Base-by-base conservation (phyloP, 768 basidiomycete species). In the Pleurotus sapidus region DNA sequence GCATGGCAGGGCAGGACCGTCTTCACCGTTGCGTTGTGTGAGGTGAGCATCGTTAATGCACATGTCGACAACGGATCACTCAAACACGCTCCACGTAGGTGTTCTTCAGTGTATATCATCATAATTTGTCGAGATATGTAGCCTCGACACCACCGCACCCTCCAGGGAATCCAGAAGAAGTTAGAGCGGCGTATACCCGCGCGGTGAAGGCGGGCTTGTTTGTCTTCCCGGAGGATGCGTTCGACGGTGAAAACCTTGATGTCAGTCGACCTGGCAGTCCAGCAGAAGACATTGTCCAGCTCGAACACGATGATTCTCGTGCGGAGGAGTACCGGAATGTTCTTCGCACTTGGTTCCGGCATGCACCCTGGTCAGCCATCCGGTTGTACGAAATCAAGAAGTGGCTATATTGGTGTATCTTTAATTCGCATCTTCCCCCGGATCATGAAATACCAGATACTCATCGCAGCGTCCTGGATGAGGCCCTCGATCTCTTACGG, bases 321-420 rank as follows among this genome's bases (percentile, higher is more conserved):
- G 88, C 89, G 1, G 70, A 88, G 38, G 89, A 91, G 63, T 91
- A 90, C 67, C 80, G 88, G 14, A 82, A 86, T 63, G 75, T 73
- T 61, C 73, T 91, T 49, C 77, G 88, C 64, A 87, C 84, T 17
- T 89, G 92, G 92, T 95, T 95, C 68, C 73, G 80, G 56, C 84
- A 83, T 62, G 83, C 78, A 14, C 83, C 86, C 0, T 96, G 90
- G 89, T 86, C 86, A 0, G 74, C 80, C 11, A 80, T 96, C 57
- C 83, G 77, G 45, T 77, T 74, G 15, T 73, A 80, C 39, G 83
- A 93, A 67, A 72, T 92, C 56, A 77, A 77, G 42, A 75, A 81
- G 58, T 95, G 92, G 89, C 73, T 96, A 27, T 86, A 91, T 57
- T 95, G 93, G 93, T 80, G 84, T 20, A 86, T 90, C 64, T 95